Evolutionary conservation across 1,284 basidiomycete genomes (phyloP).

Genomic region (Lentinula novae-zelandiae): DNA sequence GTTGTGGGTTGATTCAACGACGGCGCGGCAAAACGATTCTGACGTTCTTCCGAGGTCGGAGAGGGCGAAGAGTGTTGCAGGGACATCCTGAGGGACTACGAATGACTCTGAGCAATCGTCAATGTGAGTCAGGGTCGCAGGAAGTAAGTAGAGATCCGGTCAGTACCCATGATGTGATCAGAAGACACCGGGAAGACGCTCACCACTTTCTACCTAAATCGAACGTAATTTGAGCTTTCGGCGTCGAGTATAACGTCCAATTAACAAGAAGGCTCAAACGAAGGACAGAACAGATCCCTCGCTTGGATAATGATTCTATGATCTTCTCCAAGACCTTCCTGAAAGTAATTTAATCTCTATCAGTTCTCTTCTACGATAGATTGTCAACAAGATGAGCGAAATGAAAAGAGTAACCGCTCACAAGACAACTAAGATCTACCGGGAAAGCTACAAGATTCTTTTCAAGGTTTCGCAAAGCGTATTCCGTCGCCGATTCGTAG

Average conservation of each 20-base stretch:
- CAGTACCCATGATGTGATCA: neutral
- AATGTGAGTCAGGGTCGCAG: neutral
- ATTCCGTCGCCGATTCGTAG: neutral
- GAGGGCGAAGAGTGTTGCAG: neutral
- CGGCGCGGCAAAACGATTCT: constrained; percentile 11
- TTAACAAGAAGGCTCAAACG: neutral
- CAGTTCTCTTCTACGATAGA: neutral
- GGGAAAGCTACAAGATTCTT: neutral
- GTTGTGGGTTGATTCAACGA: neutral
- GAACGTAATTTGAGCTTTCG: neutral
- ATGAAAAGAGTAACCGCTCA: neutral
- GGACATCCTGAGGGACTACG: neutral
- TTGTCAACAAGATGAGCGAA: neutral
- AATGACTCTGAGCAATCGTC: neutral
- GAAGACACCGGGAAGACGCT: neutral
- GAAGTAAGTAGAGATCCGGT: neutral
- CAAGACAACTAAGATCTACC: neutral
- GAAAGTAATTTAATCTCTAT: neutral
- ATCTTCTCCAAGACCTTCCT: neutral
- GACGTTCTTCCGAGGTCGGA: constrained; percentile 6
- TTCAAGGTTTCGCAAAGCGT: neutral
- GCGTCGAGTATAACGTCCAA: neutral
- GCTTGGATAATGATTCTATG: neutral
- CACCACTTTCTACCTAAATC: neutral
- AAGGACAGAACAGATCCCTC: neutral